Conservation (phyloP, 1,284 basidiomycete species). For the Pyrrhoderma noxium region DNA sequence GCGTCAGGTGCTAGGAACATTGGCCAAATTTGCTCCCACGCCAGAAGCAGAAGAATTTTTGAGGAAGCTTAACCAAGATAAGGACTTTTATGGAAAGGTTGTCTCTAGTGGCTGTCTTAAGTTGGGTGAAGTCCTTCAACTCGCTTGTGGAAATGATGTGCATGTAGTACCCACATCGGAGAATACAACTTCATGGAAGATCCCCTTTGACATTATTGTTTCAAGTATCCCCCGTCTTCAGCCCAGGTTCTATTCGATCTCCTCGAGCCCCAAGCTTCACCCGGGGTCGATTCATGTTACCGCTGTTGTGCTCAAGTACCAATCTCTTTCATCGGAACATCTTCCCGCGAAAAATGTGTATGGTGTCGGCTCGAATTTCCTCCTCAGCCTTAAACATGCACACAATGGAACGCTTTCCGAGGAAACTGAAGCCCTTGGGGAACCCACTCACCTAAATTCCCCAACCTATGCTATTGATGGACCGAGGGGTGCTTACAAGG, state of each 20-base stretch:
- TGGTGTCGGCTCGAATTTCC: slow-evolving; percentile 87
- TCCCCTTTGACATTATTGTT: slow-evolving; percentile 95
- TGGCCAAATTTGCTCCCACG: slow-evolving; percentile 85
- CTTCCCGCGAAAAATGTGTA: slow-evolving; percentile 62
- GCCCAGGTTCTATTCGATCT: slow-evolving; percentile 98
- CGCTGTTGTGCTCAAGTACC: slow-evolving; percentile 88
- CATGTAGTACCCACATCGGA: slow-evolving; percentile 45
- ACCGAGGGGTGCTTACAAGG: slow-evolving; percentile 79
- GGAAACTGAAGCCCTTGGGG: slow-evolving; percentile 36
- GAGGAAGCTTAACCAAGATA: slow-evolving; percentile 77
- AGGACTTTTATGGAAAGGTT: slow-evolving; percentile 74
- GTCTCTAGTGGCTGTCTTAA: slow-evolving; percentile 82
- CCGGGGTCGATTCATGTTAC: slow-evolving; percentile 90
- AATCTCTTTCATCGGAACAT: slow-evolving; percentile 52
- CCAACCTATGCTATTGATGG: slow-evolving; percentile 86
- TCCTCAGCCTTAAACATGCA: slow-evolving; percentile 84
- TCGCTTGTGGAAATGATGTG: slow-evolving; percentile 77
- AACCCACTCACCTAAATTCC: slow-evolving; percentile 34
- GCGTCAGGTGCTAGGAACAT: slow-evolving; percentile 83
- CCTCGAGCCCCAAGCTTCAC: slow-evolving; percentile 89
- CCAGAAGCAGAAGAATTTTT: slow-evolving; percentile 71
- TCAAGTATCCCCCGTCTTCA: slow-evolving; percentile 90
- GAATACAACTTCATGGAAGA: slow-evolving; percentile 82
- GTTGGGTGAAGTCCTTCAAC: slow-evolving; percentile 85
- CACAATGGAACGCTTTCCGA: slow-evolving; percentile 47